These are phyloP conservation scores for Sinapis alba DNA, from an alignment of 441 rosid species.

Conservation along the genomic window DNA sequence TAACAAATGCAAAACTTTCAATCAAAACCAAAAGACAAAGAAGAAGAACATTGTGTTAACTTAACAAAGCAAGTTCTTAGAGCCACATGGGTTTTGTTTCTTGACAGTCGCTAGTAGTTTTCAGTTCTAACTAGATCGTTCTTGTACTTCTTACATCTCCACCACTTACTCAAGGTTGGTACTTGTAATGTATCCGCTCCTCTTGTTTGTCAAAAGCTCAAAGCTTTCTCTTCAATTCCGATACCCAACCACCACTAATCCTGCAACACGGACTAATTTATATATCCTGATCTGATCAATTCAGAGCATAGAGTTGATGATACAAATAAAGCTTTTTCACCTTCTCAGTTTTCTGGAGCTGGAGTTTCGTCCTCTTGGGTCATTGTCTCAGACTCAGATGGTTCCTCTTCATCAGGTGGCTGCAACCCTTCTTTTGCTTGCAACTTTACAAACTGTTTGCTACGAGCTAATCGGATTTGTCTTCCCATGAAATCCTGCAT, in stretches of 20 bases:
- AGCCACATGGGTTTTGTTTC: slow-evolving; percentile 16
- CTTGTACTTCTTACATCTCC: slow-evolving; percentile 5
- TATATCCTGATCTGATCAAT: background rate
- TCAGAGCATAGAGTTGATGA: slow-evolving; percentile 1
- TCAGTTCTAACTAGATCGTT: slow-evolving; percentile 16
- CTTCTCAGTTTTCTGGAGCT: slow-evolving; percentile 24
- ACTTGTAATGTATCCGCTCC: slow-evolving; percentile 5
- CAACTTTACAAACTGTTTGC: slow-evolving; percentile 73
- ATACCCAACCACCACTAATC: slow-evolving; percentile 10
- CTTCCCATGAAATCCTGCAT: slow-evolving; percentile 72
- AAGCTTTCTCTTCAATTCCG: slow-evolving; percentile 17
- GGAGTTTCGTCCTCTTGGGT: slow-evolving; percentile 9
- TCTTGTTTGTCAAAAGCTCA: slow-evolving; percentile 12
- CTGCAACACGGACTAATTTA: slow-evolving; percentile 17
- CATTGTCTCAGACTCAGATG: slow-evolving; percentile 35
- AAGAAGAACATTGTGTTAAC: slow-evolving; percentile 11
- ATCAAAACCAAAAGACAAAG: background rate
- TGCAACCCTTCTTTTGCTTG: slow-evolving; percentile 48
- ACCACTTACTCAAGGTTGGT: slow-evolving; percentile 6
- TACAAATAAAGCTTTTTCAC: background rate
- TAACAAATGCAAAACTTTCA: background rate
- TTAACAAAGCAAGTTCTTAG: slow-evolving; percentile 24
- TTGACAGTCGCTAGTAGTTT: slow-evolving; percentile 19
- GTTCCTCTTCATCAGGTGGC: slow-evolving; percentile 44
- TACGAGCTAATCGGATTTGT: slow-evolving; percentile 64